Evolutionary conservation across 2,329 filamentous ascomycete genomes (phyloP).

Genomic region (Aspergillus alliaceus): DNA sequence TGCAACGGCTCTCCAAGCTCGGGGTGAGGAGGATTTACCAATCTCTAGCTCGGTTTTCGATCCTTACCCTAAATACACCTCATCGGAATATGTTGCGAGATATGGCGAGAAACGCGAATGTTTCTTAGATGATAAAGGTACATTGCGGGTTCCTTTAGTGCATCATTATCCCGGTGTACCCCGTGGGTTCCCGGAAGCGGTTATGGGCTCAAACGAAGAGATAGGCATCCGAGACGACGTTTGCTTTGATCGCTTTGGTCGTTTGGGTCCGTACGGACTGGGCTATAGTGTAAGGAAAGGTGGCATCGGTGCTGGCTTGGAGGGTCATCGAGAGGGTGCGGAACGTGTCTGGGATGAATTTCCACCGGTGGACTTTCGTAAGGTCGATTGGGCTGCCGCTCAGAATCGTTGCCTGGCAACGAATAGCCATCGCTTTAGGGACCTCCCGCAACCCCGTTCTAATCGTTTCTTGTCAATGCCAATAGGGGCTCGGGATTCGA

Average conservation of each 20-base stretch:
- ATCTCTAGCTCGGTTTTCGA: conserved; percentile 58
- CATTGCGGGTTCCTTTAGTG: conserved; percentile 65
- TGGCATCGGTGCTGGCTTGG: conserved; percentile 80
- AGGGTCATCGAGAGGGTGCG: conserved; percentile 79
- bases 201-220: conserved; percentile 82
- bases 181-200: conserved; percentile 78
- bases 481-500: conserved; percentile 24
- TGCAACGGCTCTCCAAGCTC: conserved; percentile 20
- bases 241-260: conserved; percentile 89
- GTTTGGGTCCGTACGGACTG: conserved; percentile 84
- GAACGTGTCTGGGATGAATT: conserved; percentile 73
- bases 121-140: conserved; percentile 70
- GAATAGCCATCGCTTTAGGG: conserved; percentile 68
- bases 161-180: conserved; percentile 77
- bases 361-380: conserved; percentile 73
- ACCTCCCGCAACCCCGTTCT: conserved; percentile 36
- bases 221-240: conserved; percentile 78
- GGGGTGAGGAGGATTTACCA: conserved; percentile 32
- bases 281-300: conserved; percentile 79
- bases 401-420: conserved; percentile 71
- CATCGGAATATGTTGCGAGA: conserved; percentile 55
- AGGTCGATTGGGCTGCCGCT: conserved; percentile 75
- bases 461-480: conserved; percentile 38
- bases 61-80: conserved; percentile 67
- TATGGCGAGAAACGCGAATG: conserved; percentile 69